Evolutionary conservation across 2,329 filamentous ascomycete genomes (phyloP).

Genomic region (Triangularia setosa): DNA sequence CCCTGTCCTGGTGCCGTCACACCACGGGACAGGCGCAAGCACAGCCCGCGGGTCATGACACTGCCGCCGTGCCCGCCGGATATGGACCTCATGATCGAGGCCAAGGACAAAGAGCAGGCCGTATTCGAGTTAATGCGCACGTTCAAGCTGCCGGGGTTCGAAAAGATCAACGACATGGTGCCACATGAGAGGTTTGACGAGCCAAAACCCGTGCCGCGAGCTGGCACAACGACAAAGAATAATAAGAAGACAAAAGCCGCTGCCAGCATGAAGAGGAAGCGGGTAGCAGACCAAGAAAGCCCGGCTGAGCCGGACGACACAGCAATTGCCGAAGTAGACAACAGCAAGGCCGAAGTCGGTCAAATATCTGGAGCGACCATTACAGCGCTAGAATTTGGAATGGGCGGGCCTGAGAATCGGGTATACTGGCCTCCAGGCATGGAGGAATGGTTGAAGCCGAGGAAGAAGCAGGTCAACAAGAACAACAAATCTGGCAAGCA

Average conservation of each 20-base stretch:
- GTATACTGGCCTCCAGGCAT: conserved; percentile 90
- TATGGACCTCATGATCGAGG: conserved; percentile 99
- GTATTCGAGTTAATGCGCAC: conserved; percentile 91
- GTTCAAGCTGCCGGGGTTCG: conserved; percentile 77
- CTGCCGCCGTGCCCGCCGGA: conserved; percentile 76
- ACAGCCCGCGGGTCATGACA: conserved; percentile 72
- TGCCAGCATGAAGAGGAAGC: conserved; percentile 35
- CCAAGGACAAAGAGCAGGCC: conserved; percentile 96
- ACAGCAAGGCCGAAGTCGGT: not conserved
- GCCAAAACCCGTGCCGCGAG: conserved; percentile 51
- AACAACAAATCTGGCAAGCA: conserved; percentile 28
- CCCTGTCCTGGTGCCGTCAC: conserved; percentile 73
- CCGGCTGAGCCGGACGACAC: conserved; percentile 29
- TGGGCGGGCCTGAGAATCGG: conserved; percentile 77
- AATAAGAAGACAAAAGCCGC: conserved; percentile 36
- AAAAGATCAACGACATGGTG: conserved; percentile 71
- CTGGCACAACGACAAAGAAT: conserved; percentile 32
- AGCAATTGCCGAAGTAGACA: conserved; percentile 33
- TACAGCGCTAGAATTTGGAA: conserved; percentile 67
- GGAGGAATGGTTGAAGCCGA: conserved; percentile 84
- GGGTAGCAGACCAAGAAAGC: conserved; percentile 27
- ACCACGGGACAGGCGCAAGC: conserved; percentile 73
- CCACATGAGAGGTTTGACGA: conserved; percentile 76
- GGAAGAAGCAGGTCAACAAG: conserved; percentile 63
- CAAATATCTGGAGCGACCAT: conserved; percentile 33